These are phyloP conservation scores for Diaporthe australafricana DNA, from an alignment of 2,329 filamentous ascomycete genomes.

Conservation along the genomic window DNA sequence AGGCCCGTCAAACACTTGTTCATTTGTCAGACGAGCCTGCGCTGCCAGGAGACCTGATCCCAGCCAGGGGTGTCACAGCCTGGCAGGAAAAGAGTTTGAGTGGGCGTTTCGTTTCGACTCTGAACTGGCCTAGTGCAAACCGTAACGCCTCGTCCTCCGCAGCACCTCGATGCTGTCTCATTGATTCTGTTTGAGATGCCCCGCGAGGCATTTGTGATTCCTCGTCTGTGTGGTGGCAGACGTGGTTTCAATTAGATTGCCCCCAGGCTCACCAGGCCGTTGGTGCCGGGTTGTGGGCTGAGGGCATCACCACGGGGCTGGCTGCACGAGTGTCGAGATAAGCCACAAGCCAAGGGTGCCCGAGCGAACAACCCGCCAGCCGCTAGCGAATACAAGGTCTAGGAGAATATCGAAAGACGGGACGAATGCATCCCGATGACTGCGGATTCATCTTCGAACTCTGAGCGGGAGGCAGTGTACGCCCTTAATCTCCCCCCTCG, in stretches of 20 bases:
- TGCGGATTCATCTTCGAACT: slow-evolving; percentile 22
- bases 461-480: slow-evolving; percentile 17
- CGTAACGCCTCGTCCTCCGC: slow-evolving; percentile 11
- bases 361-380: neutral
- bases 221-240: slow-evolving; percentile 13
- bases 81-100: slow-evolving; percentile 13
- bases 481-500: neutral
- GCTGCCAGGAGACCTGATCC: slow-evolving; percentile 9
- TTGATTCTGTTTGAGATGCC: slow-evolving; percentile 3
- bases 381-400: neutral
- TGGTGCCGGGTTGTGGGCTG: neutral
- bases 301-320: slow-evolving; percentile 3
- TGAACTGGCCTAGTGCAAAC: slow-evolving; percentile 8
- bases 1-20: slow-evolving; percentile 17
- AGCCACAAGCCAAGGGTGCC: neutral
- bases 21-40: slow-evolving; percentile 8
- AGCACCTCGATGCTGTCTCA: neutral
- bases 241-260: slow-evolving; percentile 19
- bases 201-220: slow-evolving; percentile 5
- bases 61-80: slow-evolving; percentile 13
- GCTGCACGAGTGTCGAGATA: neutral
- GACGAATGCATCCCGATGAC: slow-evolving; percentile 2
- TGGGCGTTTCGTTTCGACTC: slow-evolving; percentile 29
- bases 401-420: slow-evolving; percentile 25
- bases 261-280: neutral